These are phyloP conservation scores for Macrolepiota albuminosa DNA, from an alignment of 768 basidiomycete species.

Conservation along the genomic window DNA sequence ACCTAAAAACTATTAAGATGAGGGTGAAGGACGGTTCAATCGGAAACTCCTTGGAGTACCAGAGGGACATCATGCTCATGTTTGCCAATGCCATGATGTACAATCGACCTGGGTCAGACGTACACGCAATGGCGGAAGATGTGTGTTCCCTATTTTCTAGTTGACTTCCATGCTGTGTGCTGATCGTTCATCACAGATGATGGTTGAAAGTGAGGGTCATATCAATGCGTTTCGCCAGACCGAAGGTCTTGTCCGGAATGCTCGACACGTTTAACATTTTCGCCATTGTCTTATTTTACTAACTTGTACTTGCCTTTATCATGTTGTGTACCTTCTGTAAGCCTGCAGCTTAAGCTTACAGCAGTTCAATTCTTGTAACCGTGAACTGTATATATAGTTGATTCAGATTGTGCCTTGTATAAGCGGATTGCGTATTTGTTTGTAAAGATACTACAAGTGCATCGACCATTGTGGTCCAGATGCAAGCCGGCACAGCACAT, in stretches of 20 bases:
- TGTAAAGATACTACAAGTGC: too few species aligned
- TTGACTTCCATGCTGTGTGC: neutral
- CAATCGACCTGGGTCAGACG: constrained; percentile 80
- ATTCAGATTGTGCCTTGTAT: too few species aligned
- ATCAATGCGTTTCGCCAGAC: constrained; percentile 72
- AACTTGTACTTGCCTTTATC: neutral
- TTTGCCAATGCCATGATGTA: constrained; percentile 99
- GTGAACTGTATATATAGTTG: too few species aligned
- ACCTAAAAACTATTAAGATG: constrained; percentile 89
- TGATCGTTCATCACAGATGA: constrained; percentile 47
- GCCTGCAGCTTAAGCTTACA: too few species aligned
- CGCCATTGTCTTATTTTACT: neutral
- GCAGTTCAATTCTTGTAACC: too few species aligned
- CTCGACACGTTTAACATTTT: constrained; percentile 24
- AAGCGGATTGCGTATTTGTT: too few species aligned
- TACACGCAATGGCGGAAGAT: constrained; percentile 89
- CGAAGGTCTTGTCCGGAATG: constrained; percentile 58
- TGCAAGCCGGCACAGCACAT: too few species aligned
- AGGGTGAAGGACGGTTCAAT: constrained; percentile 82
- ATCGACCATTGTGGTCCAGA: too few species aligned
- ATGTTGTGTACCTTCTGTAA: neutral
- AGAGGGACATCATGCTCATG: constrained; percentile 88
- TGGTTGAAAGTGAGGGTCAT: constrained; percentile 64
- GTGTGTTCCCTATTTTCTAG: constrained; percentile 39
- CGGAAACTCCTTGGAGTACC: constrained; percentile 78